Conservation (phyloP, 225 moss, liverwort and hornwort genomes). For the Neckera pumila region DNA sequence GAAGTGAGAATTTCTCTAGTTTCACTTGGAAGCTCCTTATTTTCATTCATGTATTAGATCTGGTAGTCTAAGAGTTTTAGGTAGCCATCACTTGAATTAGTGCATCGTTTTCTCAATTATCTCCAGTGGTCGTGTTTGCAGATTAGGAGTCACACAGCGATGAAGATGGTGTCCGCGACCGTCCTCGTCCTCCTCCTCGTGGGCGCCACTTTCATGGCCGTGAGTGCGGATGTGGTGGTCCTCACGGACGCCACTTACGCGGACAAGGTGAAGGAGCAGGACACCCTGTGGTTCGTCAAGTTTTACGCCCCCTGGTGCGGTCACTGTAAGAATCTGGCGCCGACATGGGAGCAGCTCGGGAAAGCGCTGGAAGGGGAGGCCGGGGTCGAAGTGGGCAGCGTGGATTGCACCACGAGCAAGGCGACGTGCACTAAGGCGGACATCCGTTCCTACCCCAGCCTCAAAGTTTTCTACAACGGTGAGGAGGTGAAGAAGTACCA, state of each 20-base stretch:
- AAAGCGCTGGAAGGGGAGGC: conserved; percentile 70
- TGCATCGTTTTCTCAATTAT: neutral
- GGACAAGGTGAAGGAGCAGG: conserved; percentile 90
- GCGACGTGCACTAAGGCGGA: conserved; percentile 64
- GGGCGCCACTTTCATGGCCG: conserved; percentile 11
- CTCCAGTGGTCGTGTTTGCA: neutral
- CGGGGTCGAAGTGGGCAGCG: conserved; percentile 68
- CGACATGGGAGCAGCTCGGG: conserved; percentile 81
- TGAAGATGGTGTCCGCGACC: conserved; percentile 9
- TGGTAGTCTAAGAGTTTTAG: neutral
- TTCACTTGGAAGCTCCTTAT: neutral
- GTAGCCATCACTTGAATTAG: neutral
- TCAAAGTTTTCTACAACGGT: conserved; percentile 80
- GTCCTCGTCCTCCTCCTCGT: conserved; percentile 8
- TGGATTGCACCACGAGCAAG: conserved; percentile 83
- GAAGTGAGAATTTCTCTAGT: neutral
- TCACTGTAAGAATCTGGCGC: conserved; percentile 80
- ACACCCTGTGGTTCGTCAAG: conserved; percentile 93
- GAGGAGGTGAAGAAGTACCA: conserved; percentile 76
- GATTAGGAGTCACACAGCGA: neutral
- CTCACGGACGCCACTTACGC: conserved; percentile 79
- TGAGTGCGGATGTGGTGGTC: conserved; percentile 60
- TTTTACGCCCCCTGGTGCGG: conserved; percentile 97
- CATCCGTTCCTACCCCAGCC: conserved; percentile 65
- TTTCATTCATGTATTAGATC: neutral